Evolutionary conservation across 1,284 basidiomycete species (phyloP), one percentile per base, ranked within the genome.

Genomic region (Tremellales sp.): DNA sequence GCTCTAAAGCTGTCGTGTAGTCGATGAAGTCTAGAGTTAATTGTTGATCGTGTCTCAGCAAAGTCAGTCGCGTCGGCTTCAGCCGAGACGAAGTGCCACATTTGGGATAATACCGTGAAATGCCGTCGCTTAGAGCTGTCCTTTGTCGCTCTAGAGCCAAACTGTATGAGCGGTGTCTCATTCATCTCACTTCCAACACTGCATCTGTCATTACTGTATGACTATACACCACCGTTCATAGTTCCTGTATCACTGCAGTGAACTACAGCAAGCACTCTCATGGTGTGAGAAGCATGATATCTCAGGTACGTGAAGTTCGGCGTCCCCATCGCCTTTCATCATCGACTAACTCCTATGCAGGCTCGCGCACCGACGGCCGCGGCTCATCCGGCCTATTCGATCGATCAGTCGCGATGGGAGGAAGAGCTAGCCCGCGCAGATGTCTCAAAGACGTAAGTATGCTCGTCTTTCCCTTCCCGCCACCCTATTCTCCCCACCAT

Each of bases 391-490:
- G 22, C n/a, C 5, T 13, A 44, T 3, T 25, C 57, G 39, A 45
- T 58, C 37, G 62, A 65, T 45, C 53, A 52, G 23, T 41, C 48
- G 23, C 48, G 53, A 22, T 80, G 79, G 79, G 73, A 77, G 43
- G 61, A 65, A 36, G 74, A 75, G 49, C 68, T 80, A 22, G 69
- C 72, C 26, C 67, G 72, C 24, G 74, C 75, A 37, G 67, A 72
- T 35, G 72, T 80, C 26, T 71, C 73, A 43, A 78, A 79, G 67
- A 67, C 73, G 79, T 81, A 67, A 77, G 79, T 78, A 15, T 13
- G 22, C 43, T 12, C 15, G n/a, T 45, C 37, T 33, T 27, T 46
- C 43, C 39, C 40, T 50, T 48, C 51, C 43, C 25, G 6, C 35
- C 21, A 40, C 44, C 22, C 21, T 51, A 35, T n/a, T 19, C 36